Base-by-base conservation (phyloP, 331 rosid species). In the Stylosanthes scabra region DNA sequence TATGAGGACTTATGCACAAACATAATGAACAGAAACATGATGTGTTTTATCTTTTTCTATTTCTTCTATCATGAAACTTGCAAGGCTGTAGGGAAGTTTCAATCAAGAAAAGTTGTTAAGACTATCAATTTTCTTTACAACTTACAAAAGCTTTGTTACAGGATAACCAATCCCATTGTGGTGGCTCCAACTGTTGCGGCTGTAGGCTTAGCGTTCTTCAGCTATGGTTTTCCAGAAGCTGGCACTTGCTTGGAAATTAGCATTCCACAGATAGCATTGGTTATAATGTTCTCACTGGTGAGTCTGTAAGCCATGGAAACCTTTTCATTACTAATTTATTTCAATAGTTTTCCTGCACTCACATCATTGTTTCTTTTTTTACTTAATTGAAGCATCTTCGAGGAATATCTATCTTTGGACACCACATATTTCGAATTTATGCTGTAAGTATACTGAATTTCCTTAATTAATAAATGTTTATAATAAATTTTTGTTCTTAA, bases 121-220 rank as follows among this genome's bases (percentile, higher is more conserved):
- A 72, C 31, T 59, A 11, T 29, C 63, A 55, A 74, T 74, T 34
- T 34, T 50, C 55, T 39, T 9, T 63, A 65, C 72, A 78, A 63
- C 78, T 52, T 11, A 5, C 40, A 25, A 49, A 20, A 29, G 13
- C 65, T 44, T 69, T 55, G 14, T 74, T 83, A 81, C 79, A 93
- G 98, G 86, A 68, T 93, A 73, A 86, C 87, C 90, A 89, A 89
- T 76, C 97, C 97, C 41, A 67, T 89, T 57, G 93, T 91, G 63
- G 89, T 91, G 75, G 97, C 97, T 59, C 97, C 97, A 56, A 87
- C 97, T 59, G 85, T 91, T 81, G 97, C 96, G 10, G 93, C 96
- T 1, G 85, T 89, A 54, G 96, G 97, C 72, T 86, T 91, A 76
- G 96, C 97, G 16, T 91, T 91, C 83, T 91, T 91, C 65, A 87